A percentile compares a stretch with the other conserved stretches of the same genome.
These are phyloP conservation scores for Xylaria sp. DNA, from an alignment of 2,329 filamentous ascomycete genomes.

Conservation along the genomic window DNA sequence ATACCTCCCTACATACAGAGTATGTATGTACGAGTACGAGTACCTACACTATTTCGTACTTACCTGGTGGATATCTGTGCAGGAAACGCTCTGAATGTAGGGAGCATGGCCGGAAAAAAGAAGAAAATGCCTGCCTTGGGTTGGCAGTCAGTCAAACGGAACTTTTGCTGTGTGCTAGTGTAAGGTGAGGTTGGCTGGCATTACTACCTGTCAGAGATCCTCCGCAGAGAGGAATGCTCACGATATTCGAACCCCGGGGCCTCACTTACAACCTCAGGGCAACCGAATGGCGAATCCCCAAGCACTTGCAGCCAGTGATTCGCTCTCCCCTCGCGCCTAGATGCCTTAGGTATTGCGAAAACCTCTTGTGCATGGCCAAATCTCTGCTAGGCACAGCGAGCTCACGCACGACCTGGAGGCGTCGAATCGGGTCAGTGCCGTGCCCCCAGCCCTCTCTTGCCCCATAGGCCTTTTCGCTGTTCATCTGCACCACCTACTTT, in stretches of 20 bases:
- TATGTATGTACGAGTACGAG: too few relatives aligned
- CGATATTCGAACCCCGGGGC: neutral
- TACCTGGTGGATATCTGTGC: neutral
- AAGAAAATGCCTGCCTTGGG: neutral
- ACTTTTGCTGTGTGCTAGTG: neutral
- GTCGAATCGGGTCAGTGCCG: neutral
- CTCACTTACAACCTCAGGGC: neutral
- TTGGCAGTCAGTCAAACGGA: neutral
- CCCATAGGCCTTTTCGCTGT: neutral
- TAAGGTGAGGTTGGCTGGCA: neutral
- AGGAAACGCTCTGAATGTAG: neutral
- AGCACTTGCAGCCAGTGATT: conserved; percentile 2
- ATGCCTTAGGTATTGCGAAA: neutral
- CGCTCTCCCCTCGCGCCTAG: neutral
- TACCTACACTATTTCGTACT: neutral
- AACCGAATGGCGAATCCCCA: neutral
- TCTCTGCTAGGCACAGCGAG: neutral
- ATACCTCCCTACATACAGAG: neutral
- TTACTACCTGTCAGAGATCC: neutral
- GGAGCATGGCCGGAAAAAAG: neutral
- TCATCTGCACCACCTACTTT: neutral
- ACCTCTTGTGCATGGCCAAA: neutral
- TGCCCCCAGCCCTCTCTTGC: neutral
- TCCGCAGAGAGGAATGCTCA: neutral
- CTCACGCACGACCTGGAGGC: neutral